These are phyloP conservation scores for Strigomonas culicis DNA, from an alignment of 208 protist genomes.

Conservation along the genomic window DNA sequence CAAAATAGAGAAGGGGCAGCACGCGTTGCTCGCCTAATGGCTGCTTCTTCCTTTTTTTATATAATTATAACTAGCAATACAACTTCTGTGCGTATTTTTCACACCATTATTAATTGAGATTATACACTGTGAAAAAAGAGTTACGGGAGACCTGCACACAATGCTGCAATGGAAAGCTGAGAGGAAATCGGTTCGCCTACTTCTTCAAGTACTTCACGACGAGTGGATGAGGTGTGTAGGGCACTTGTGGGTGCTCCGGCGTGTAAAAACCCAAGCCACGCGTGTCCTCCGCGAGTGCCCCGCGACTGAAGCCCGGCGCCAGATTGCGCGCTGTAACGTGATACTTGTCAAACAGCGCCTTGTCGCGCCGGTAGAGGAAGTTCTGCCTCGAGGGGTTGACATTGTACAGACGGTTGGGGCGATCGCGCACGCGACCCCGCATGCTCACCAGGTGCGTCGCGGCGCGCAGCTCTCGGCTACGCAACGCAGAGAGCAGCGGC, in stretches of 20 bases:
- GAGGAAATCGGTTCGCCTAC: too few relatives aligned
- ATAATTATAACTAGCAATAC: too few relatives aligned
- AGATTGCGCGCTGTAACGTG: constrained; percentile 74
- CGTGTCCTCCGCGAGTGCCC: constrained; percentile 62
- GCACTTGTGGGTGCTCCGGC: constrained; percentile 80
- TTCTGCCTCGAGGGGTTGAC: constrained; percentile 59
- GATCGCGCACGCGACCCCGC: constrained; percentile 49
- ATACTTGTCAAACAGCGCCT: constrained; percentile 87
- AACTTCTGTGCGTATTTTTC: too few relatives aligned
- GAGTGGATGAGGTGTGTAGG: constrained; percentile 27
- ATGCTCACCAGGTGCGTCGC: constrained; percentile 52
- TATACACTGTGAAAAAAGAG: too few relatives aligned
- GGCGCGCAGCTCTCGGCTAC: constrained; percentile 65
- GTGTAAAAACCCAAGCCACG: constrained; percentile 85
- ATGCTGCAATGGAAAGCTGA: too few relatives aligned
- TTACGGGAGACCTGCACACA: too few relatives aligned
- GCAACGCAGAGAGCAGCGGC: constrained; percentile 54
- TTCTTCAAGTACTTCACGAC: constrained; percentile 9
- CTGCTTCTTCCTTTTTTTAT: too few relatives aligned
- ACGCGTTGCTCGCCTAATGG: too few relatives aligned
- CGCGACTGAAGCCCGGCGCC: constrained; percentile 79
- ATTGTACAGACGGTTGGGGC: constrained; percentile 41
- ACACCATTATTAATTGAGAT: too few relatives aligned
- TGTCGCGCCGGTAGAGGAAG: constrained; percentile 86
- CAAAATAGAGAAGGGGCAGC: too few relatives aligned